Conservation (phyloP, 1,139 yeast species). For the Hemisphaericaspora subhashii region DNA sequence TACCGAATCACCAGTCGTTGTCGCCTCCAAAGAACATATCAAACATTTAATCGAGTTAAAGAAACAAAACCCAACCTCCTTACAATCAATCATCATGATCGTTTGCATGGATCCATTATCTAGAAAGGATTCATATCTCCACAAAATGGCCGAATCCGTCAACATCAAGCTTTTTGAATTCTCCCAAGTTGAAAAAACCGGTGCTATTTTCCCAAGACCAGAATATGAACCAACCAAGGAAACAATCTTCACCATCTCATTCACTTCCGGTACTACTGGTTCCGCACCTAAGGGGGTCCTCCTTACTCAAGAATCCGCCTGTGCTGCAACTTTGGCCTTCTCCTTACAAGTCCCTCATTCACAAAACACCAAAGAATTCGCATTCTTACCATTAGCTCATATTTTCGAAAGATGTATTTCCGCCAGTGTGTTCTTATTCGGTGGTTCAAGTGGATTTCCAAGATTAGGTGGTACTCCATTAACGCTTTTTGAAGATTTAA, state of each 20-base stretch:
- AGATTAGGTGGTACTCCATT: constrained; percentile 43
- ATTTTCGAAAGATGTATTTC: constrained; percentile 39
- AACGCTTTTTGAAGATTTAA: constrained; percentile 57
- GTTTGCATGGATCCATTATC: constrained; percentile 39
- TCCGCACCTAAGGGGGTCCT: constrained; percentile 42
- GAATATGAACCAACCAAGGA: constrained; percentile 29
- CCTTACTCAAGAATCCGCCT: constrained; percentile 31
- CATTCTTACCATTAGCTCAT: constrained; percentile 39
- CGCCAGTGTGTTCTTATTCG: constrained; percentile 30
- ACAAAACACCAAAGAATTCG: constrained; percentile 20
- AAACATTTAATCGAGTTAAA: constrained; percentile 28
- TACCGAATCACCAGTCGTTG: constrained; percentile 37
- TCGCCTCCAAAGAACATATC: constrained; percentile 34
- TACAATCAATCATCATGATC: constrained; percentile 29
- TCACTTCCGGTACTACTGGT: constrained; percentile 47
- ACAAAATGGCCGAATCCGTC: constrained; percentile 21
- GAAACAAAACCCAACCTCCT: constrained; percentile 21
- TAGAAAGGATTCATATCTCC: constrained; percentile 19
- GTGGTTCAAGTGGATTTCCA: constrained; percentile 46
- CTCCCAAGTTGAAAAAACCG: constrained; percentile 30
- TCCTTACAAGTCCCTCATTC: constrained; percentile 13
- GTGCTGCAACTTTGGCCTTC: constrained; percentile 20
- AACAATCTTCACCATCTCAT: constrained; percentile 38
- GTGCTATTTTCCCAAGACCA: constrained; percentile 23
- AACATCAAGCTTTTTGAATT: constrained; percentile 32